phyloP scores from a whole-genome alignment of 2,329 filamentous ascomycete species.

The Botrytis deweyae region DNA sequence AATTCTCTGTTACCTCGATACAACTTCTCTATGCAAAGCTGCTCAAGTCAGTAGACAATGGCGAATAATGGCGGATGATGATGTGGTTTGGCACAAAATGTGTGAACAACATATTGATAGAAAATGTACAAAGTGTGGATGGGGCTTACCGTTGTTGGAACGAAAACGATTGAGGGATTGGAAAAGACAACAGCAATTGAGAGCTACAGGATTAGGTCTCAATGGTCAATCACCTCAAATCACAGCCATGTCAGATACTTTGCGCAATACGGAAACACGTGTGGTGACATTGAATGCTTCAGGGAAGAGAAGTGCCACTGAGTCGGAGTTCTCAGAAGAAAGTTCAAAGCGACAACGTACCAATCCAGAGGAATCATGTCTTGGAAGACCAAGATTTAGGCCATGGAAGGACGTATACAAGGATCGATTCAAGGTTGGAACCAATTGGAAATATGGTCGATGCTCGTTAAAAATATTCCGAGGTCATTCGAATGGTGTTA shows the following conservation, averaged over 20 bases:
- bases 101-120: constrained; percentile 95
- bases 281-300: constrained; percentile 25
- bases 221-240: constrained; percentile 54
- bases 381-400: constrained; percentile 52
- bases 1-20: constrained; percentile 90
- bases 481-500: constrained; percentile 85
- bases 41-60: constrained; percentile 89
- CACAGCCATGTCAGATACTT: constrained; percentile 47
- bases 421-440: constrained; percentile 91
- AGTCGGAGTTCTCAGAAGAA: constrained; percentile 26
- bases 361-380: constrained; percentile 30
- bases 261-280: constrained; percentile 19
- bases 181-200: constrained; percentile 70
- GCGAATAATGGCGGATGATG: constrained; percentile 89
- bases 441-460: constrained; percentile 95
- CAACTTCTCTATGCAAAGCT: constrained; percentile 90
- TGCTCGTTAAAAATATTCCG: constrained; percentile 82
- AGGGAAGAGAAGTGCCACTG: constrained; percentile 34
- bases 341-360: constrained; percentile 33
- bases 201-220: constrained; percentile 58
- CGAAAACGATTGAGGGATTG: constrained; percentile 83
- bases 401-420: constrained; percentile 98
- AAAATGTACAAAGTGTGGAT: constrained; percentile 93
- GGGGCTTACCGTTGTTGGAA: constrained; percentile 88
- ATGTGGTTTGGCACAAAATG: constrained; percentile 97